Conservation (phyloP, 2,329 filamentous ascomycete genomes). For the Stenocarpella maydis region DNA sequence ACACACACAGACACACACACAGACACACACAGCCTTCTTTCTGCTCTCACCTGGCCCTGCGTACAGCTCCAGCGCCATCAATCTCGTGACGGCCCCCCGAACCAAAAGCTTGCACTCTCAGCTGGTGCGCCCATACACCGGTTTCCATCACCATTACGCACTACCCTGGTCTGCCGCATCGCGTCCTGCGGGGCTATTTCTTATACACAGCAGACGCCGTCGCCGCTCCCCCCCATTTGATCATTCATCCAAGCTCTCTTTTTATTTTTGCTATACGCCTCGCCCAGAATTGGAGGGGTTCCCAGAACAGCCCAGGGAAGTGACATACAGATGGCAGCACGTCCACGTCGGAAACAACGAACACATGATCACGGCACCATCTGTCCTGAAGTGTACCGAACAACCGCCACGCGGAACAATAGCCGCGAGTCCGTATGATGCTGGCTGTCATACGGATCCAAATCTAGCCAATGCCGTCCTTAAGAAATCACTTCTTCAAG, state of each 20-base stretch:
- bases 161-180: conserved; percentile 19
- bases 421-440: too few relatives aligned
- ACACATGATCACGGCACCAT: too few relatives aligned
- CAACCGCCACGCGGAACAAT: too few relatives aligned
- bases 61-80: conserved; percentile 27
- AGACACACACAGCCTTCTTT: conserved; percentile 12
- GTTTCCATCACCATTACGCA: conserved; percentile 9
- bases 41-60: conserved; percentile 21
- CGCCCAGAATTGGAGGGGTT: too few relatives aligned
- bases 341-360: too few relatives aligned
- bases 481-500: too few relatives aligned
- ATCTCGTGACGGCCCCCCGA: conserved; percentile 13
- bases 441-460: too few relatives aligned
- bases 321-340: too few relatives aligned
- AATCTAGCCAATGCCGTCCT: neutral
- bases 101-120: conserved; percentile 19
- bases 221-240: conserved; percentile 4
- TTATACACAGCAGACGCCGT: conserved; percentile 26
- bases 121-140: conserved; percentile 21
- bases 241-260: too few relatives aligned
- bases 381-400: too few relatives aligned
- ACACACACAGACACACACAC: neutral
- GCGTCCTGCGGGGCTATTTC: conserved; percentile 28
- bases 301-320: too few relatives aligned
- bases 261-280: too few relatives aligned